Base-by-base conservation (phyloP, 148 eudicot species). In the Amaranthus hypochondriacus region DNA sequence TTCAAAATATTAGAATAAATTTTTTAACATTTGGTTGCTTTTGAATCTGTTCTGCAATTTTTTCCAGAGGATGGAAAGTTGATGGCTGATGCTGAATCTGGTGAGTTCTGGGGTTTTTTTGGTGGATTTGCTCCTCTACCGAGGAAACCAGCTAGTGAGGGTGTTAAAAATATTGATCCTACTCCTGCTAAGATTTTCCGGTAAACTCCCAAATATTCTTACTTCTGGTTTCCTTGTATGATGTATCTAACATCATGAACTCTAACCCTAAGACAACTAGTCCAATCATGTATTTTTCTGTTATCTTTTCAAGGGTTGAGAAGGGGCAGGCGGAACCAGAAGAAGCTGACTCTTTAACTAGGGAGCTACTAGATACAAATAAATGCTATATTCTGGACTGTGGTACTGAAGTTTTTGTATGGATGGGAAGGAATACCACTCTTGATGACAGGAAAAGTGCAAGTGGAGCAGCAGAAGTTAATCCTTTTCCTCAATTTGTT, bases 81-180 rank as follows among this genome's bases (percentile, higher is more conserved):
- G 83, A 89, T 95, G 97, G 96, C 97, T 76, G 97, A 92, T 84
- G 88, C 94, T 76, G 99, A 92, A 62, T 85, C 93, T 73, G 99
- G 99, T 76, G 99, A 95, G 81, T 95, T 95, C 78, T 95, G 99
- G 99, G 97, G 89, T 7, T 87, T 95, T 67, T 95, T 95, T 85
- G 99, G 99, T 80, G 99, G 99, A 51, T 95, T 92, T 92, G 99
- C 99, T 72, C 99, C 99, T 21, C 84, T 95, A 62, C 97, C 99
- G n/a, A 90, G 93, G 80, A 93, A 93, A 88, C 63, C 88, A 80
- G 78, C 90, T 52, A 83, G 53, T 56, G 87, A 88, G 51, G 88
- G 81, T 52, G 75, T 77, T 18, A 89, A 84, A 72, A 72, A 61
- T 74, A 55, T 79, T 47, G 86, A 81, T 56, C 89, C 72, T 74